phyloP scores from a whole-genome alignment of 805 yeast species.

The Zygoascus ofunaensis region DNA sequence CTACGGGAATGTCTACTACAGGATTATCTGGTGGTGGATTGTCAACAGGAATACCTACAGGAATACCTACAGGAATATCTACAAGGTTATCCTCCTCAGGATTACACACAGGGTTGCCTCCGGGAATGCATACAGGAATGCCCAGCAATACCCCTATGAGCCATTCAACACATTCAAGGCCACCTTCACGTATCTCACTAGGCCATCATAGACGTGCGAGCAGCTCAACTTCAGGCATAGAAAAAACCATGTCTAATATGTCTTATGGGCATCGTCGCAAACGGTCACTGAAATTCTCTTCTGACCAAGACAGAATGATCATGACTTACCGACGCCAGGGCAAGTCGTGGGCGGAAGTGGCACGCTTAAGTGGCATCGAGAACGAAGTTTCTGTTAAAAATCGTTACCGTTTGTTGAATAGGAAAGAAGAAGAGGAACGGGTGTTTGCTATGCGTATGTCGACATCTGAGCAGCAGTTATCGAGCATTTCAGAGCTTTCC shows the following conservation, averaged over 20 bases:
- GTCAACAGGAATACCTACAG: too few relatives aligned
- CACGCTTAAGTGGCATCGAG: slow-evolving; percentile 43
- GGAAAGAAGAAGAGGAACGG: slow-evolving; percentile 45
- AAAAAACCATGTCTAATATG: too few relatives aligned
- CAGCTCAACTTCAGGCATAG: neutral
- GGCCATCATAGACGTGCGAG: neutral
- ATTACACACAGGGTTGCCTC: too few relatives aligned
- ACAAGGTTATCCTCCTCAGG: too few relatives aligned
- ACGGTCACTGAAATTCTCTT: slow-evolving; percentile 33
- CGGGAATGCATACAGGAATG: too few relatives aligned
- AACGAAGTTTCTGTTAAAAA: slow-evolving; percentile 30
- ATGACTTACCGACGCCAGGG: slow-evolving; percentile 51
- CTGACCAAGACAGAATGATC: slow-evolving; percentile 58
- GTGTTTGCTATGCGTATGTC: slow-evolving; percentile 64
- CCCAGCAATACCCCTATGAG: too few relatives aligned
- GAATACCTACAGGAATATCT: too few relatives aligned
- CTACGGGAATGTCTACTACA: too few relatives aligned
- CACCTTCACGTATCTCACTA: too few relatives aligned
- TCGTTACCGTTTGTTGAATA: slow-evolving; percentile 32
- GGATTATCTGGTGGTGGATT: too few relatives aligned
- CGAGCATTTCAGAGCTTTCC: neutral
- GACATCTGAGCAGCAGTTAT: neutral
- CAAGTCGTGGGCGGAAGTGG: slow-evolving; percentile 63
- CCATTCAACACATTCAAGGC: too few relatives aligned
- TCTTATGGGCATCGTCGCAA: slow-evolving; percentile 6